Percentiles rank a stretch among this genome's conserved stretches.
These are phyloP conservation scores for Trichoderma sp. DNA, from an alignment of 2,329 filamentous ascomycete species.

Conservation along the genomic window DNA sequence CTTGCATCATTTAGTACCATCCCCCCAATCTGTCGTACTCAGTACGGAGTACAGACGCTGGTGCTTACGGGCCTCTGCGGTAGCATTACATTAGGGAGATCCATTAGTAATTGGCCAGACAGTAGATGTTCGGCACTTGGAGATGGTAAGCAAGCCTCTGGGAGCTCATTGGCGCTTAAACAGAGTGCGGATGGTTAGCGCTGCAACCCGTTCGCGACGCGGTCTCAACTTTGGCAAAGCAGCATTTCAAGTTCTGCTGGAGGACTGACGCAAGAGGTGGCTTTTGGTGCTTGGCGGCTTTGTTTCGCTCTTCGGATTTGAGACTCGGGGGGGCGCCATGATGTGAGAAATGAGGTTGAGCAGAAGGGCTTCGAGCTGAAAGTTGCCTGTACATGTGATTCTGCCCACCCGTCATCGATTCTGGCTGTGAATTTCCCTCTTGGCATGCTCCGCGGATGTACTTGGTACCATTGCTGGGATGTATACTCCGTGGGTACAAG, in stretches of 20 bases:
- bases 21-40: neutral
- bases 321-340: neutral
- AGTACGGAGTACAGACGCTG: neutral
- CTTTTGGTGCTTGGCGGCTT: slow-evolving; percentile 8
- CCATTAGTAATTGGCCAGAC: neutral
- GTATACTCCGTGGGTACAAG: neutral
- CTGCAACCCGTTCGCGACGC: neutral
- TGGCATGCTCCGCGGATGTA: neutral
- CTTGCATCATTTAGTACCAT: neutral
- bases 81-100: neutral
- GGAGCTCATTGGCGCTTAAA: neutral
- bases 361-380: neutral
- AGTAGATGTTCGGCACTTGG: neutral
- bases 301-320: neutral
- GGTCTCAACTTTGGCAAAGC: neutral
- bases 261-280: slow-evolving; percentile 11
- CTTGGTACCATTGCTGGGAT: neutral
- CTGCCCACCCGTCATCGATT: neutral
- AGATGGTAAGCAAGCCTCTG: neutral
- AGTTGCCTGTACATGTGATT: neutral
- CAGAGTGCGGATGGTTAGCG: neutral
- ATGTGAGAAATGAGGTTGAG: neutral
- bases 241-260: neutral
- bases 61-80: neutral
- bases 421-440: neutral